Conservation (phyloP, 805 yeast species). For the Komagataella pseudopastoris region DNA sequence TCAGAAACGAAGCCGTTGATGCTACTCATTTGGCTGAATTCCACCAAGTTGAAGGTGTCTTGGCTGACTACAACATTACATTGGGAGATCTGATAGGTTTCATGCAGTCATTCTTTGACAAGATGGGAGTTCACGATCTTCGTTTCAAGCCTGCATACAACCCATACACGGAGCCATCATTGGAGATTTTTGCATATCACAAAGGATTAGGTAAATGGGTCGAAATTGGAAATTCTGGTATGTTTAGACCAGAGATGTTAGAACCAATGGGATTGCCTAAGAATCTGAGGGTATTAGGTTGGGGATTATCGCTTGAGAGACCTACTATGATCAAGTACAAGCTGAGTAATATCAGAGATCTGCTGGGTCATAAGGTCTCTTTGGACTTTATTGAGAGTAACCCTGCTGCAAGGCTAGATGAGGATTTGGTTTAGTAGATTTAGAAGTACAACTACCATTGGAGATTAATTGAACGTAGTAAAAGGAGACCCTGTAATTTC, state of each 20-base stretch:
- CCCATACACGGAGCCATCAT: conserved; percentile 97
- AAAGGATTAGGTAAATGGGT: conserved; percentile 94
- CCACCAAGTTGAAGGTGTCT: conserved; percentile 98
- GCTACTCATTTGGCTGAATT: conserved; percentile 99
- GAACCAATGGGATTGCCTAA: conserved; percentile 97
- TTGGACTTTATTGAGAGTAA: conserved; percentile 89
- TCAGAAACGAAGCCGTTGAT: conserved; percentile 99
- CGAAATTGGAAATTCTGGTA: conserved; percentile 98
- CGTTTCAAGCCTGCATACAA: conserved; percentile 98
- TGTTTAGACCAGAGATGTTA: conserved; percentile 99
- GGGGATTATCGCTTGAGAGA: conserved; percentile 95
- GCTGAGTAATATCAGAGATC: conserved; percentile 89
- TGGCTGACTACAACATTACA: conserved; percentile 91
- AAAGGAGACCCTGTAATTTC: neutral
- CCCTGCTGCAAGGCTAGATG: conserved; percentile 96
- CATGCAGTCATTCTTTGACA: conserved; percentile 93
- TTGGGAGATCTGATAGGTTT: conserved; percentile 94
- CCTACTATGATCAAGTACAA: conserved; percentile 99
- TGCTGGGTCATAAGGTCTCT: conserved; percentile 93
- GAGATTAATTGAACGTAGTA: neutral
- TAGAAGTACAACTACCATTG: neutral
- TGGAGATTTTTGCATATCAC: conserved; percentile 97
- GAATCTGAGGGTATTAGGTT: conserved; percentile 87
- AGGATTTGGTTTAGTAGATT: conserved; percentile 20
- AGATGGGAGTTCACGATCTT: conserved; percentile 93